Conservation (phyloP, 768 basidiomycete species). For the Suillus luteus region DNA sequence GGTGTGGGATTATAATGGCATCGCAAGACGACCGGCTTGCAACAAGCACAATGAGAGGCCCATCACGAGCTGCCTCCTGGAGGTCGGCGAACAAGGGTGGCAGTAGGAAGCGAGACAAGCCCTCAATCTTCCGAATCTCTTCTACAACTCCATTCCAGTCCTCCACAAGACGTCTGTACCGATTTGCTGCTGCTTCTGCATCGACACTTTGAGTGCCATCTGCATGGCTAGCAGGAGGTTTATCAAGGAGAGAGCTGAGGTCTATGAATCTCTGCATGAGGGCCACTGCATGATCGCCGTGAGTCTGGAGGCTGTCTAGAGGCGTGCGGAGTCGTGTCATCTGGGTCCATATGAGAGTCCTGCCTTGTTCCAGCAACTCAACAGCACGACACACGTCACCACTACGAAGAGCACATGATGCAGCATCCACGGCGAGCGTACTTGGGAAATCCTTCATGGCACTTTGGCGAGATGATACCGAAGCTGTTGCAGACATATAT, state of each 20-base stretch:
- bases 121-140: slow-evolving; percentile 17
- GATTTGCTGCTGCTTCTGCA: background rate
- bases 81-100: slow-evolving; percentile 15
- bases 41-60: slow-evolving; percentile 10
- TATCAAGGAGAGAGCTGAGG: background rate
- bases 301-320: background rate
- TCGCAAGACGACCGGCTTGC: slow-evolving; percentile 15
- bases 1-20: slow-evolving; percentile 16
- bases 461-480: background rate
- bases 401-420: background rate
- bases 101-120: slow-evolving; percentile 19
- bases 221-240: background rate
- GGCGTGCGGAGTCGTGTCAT: background rate
- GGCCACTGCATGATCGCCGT: background rate
- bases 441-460: background rate
- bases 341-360: background rate
- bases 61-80: slow-evolving; percentile 9
- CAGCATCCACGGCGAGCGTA: background rate
- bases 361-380: background rate
- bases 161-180: background rate
- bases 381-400: background rate
- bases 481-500: background rate
- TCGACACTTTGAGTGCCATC: background rate
- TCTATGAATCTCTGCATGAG: background rate
- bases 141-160: slow-evolving; percentile 18